phyloP scores from a whole-genome alignment of 148 eudicot species.

The Persicaria tinctoria region DNA sequence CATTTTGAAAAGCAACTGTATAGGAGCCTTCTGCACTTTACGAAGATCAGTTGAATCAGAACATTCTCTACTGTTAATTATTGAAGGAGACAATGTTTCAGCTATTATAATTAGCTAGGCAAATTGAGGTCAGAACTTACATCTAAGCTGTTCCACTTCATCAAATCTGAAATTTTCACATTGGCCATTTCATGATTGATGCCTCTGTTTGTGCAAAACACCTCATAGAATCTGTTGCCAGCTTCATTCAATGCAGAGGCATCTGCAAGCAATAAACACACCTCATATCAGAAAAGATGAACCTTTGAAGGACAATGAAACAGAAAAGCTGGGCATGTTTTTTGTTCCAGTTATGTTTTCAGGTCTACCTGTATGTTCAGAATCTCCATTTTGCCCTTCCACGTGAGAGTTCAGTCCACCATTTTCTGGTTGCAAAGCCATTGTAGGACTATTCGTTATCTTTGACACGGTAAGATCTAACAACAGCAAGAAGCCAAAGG shows the following conservation, averaged over 20 bases:
- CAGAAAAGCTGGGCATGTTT: neutral
- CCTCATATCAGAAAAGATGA: neutral
- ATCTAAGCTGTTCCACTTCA: slow-evolving; percentile 65
- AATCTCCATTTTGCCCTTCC: slow-evolving; percentile 29
- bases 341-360: slow-evolving; percentile 20
- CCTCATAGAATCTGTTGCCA: slow-evolving; percentile 20
- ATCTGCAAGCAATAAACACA: slow-evolving; percentile 5
- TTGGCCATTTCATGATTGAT: slow-evolving; percentile 36
- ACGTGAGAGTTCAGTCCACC: slow-evolving; percentile 19
- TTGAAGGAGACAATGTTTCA: neutral
- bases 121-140: slow-evolving; percentile 27
- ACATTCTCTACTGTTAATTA: slow-evolving; percentile 2
- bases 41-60: slow-evolving; percentile 12
- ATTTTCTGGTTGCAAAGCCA: slow-evolving; percentile 46
- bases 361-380: slow-evolving; percentile 30
- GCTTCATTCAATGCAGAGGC: slow-evolving; percentile 8
- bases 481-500: neutral
- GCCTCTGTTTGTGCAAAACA: slow-evolving; percentile 24
- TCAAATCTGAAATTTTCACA: slow-evolving; percentile 49
- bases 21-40: slow-evolving; percentile 63
- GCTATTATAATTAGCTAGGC: neutral
- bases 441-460: slow-evolving; percentile 20
- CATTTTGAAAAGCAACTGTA: slow-evolving; percentile 63
- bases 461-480: slow-evolving; percentile 14
- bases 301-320: neutral